Percentiles rank a stretch among this genome's conserved stretches.
phyloP scores from a whole-genome alignment of 148 eudicot species.

The Polygonum aviculare region DNA sequence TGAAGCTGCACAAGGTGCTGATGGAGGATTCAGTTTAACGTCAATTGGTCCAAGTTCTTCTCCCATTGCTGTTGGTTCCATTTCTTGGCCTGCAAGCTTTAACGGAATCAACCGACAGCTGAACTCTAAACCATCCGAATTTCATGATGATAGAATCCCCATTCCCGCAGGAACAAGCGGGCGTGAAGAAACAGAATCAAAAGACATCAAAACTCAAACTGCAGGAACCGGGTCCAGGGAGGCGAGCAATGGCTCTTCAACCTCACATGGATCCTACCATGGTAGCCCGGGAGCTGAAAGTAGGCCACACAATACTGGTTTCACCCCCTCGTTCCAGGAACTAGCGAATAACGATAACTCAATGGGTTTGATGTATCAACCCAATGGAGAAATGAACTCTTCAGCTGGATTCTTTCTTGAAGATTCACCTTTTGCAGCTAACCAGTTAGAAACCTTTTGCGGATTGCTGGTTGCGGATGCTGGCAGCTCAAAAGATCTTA shows the following conservation, averaged over 20 bases:
- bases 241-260: conserved; percentile 51
- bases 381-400: conserved; percentile 25
- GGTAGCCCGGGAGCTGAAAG: conserved; percentile 44
- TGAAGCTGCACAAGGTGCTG: conserved; percentile 87
- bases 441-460: conserved; percentile 32
- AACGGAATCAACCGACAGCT: conserved; percentile 33
- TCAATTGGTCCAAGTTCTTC: conserved; percentile 41
- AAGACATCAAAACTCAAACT: conserved; percentile 6
- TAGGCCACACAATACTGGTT: conserved; percentile 6
- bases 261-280: conserved; percentile 71
- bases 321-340: conserved; percentile 16
- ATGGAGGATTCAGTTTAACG: conserved; percentile 58
- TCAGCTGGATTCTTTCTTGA: conserved; percentile 18
- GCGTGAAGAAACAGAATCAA: conserved; percentile 15
- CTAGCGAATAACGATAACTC: conserved; percentile 15
- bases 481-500: conserved; percentile 64
- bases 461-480: conserved; percentile 54
- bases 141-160: neutral
- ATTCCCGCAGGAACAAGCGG: conserved; percentile 32
- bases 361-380: conserved; percentile 22
- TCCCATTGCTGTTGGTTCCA: conserved; percentile 43
- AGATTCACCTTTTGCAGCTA: conserved; percentile 8
- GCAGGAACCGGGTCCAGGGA: conserved; percentile 48
- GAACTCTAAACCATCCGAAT: conserved; percentile 24
- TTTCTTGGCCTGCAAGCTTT: conserved; percentile 55